A percentile compares a stretch with the other conserved stretches of the same genome.
Evolutionary conservation across 805 yeast genomes (phyloP).

Genomic region (Schwanniomyces polymorphus): DNA sequence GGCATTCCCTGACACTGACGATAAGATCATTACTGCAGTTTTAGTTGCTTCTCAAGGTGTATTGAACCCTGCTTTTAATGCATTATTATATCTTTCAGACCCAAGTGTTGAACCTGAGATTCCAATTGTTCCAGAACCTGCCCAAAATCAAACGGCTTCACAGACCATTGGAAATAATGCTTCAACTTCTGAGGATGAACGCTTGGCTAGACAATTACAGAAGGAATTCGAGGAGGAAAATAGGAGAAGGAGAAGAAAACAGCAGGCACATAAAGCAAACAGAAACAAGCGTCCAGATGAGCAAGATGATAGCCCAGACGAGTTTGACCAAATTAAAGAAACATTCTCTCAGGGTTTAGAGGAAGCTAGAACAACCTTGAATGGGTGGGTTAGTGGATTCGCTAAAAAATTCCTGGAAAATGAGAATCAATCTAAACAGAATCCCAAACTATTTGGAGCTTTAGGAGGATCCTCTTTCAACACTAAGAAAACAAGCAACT

Average conservation of each 20-base stretch:
- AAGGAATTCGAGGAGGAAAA: constrained; percentile 54
- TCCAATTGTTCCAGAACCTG: constrained; percentile 19
- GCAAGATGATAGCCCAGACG: constrained; percentile 45
- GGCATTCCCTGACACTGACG: constrained; percentile 83
- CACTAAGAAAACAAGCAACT: constrained; percentile 19
- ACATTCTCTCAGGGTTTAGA: constrained; percentile 72
- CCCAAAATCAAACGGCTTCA: not conserved
- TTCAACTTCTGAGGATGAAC: constrained; percentile 60
- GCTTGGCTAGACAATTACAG: constrained; percentile 78
- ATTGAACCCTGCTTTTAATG: constrained; percentile 85
- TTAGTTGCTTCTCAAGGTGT: constrained; percentile 83
- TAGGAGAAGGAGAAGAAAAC: constrained; percentile 29
- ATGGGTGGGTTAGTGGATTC: constrained; percentile 75
- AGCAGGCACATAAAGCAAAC: constrained; percentile 6
- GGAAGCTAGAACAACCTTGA: constrained; percentile 74
- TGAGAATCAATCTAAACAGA: constrained; percentile 5
- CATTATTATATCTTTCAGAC: constrained; percentile 76
- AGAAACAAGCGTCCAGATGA: constrained; percentile 15
- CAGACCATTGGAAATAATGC: not conserved
- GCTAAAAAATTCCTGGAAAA: constrained; percentile 47
- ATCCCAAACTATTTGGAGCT: constrained; percentile 44
- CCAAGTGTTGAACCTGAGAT: constrained; percentile 58
- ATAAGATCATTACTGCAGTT: constrained; percentile 69
- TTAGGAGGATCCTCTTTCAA: constrained; percentile 44
- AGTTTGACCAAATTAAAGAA: constrained; percentile 64